A percentile compares a stretch with the other conserved stretches of the same genome.
These are phyloP conservation scores for Rhynchospora pubera DNA, from an alignment of 176 grass and related monocot species.

Conservation along the genomic window DNA sequence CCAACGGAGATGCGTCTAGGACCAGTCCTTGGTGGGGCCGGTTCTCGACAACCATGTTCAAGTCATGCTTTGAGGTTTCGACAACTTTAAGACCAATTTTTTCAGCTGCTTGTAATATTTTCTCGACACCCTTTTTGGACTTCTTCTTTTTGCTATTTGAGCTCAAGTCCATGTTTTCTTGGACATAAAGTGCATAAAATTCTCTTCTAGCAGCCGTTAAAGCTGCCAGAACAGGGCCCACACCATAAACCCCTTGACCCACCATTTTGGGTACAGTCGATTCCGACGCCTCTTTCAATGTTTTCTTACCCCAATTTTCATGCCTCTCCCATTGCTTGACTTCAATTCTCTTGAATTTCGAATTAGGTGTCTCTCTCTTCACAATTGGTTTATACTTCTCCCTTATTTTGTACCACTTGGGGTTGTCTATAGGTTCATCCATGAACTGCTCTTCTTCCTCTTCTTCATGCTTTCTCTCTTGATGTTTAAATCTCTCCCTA, in stretches of 20 bases:
- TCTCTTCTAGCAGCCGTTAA: constrained; percentile 71
- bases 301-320: constrained; percentile 75
- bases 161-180: constrained; percentile 82
- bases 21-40: constrained; percentile 88
- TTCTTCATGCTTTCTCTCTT: constrained; percentile 1
- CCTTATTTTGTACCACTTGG: constrained; percentile 51
- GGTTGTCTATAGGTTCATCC: constrained; percentile 39
- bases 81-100: constrained; percentile 65
- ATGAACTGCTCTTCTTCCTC: constrained; percentile 25
- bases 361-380: constrained; percentile 24
- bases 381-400: constrained; percentile 29
- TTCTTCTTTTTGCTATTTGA: constrained; percentile 90
- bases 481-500: constrained; percentile 11
- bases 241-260: constrained; percentile 77
- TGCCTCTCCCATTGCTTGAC: constrained; percentile 63
- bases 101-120: constrained; percentile 52
- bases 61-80: constrained; percentile 75
- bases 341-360: constrained; percentile 38
- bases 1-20: constrained; percentile 85
- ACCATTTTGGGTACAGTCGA: constrained; percentile 62
- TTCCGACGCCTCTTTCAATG: constrained; percentile 57
- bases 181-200: constrained; percentile 73
- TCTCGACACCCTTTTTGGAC: constrained; percentile 71
- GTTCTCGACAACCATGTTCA: constrained; percentile 88
- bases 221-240: constrained; percentile 66